Percentiles rank a stretch among this genome's conserved stretches.
phyloP scores from a whole-genome alignment of 768 basidiomycete species.

The Candolleomyces eurysporus region DNA sequence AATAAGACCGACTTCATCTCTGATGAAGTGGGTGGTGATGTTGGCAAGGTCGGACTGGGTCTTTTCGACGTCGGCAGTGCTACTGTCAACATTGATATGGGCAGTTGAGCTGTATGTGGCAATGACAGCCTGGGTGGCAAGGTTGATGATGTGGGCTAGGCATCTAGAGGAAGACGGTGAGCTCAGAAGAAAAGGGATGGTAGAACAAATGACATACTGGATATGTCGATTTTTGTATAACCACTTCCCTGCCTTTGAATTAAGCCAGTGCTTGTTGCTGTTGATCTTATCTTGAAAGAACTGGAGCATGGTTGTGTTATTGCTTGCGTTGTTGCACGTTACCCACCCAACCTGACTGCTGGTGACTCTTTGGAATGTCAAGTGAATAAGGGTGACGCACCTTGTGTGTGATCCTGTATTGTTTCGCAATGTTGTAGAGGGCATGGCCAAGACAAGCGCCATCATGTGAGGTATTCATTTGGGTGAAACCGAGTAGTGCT shows the following conservation, averaged over 20 bases:
- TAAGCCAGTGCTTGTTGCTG: not conserved
- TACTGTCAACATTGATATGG: conserved; percentile 17
- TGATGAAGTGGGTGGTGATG: conserved; percentile 16
- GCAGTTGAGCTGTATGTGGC: conserved; percentile 19
- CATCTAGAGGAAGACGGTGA: not conserved
- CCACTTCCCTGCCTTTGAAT: not conserved
- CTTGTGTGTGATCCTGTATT: conserved; percentile 25
- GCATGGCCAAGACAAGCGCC: conserved; percentile 35
- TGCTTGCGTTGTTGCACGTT: conserved; percentile 29
- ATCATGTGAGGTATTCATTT: conserved; percentile 36
- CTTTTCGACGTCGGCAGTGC: not conserved
- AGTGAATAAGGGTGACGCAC: conserved; percentile 12
- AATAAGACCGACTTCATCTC: conserved; percentile 11
- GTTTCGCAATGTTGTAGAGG: conserved; percentile 30
- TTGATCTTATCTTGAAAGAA: conserved; percentile 26
- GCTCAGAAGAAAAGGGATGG: not conserved
- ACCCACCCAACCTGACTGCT: conserved; percentile 26
- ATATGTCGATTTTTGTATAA: not conserved
- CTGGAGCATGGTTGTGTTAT: conserved; percentile 34
- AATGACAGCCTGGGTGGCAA: conserved; percentile 29
- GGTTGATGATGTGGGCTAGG: conserved; percentile 23
- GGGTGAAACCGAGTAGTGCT: conserved; percentile 33
- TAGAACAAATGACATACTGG: not conserved
- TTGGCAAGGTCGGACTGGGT: not conserved
- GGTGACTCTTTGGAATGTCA: conserved; percentile 13